Evolutionary conservation across 805 yeast species (phyloP).

Genomic region (Cyberlindnera sargentensis): DNA sequence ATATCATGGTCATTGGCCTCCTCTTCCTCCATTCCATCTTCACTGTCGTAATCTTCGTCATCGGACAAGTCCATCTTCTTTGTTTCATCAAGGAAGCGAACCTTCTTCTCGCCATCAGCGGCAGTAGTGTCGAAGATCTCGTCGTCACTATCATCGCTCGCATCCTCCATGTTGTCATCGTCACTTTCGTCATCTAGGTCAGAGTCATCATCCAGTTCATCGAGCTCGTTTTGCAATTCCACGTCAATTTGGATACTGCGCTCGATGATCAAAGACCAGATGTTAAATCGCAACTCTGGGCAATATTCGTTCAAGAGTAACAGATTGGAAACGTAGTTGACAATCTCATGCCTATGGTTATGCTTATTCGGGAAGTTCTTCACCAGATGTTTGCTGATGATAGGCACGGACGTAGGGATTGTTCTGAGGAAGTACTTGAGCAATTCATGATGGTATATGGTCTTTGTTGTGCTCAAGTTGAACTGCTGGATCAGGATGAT

Average conservation of each 20-base stretch:
- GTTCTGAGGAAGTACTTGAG: slow-evolving; percentile 56
- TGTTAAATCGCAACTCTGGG: slow-evolving; percentile 60
- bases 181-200: slow-evolving; percentile 26
- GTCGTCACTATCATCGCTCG: slow-evolving; percentile 24
- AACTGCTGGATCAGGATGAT: slow-evolving; percentile 61
- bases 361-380: slow-evolving; percentile 76
- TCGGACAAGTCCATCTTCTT: slow-evolving; percentile 1
- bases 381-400: slow-evolving; percentile 51
- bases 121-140: slow-evolving; percentile 18
- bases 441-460: slow-evolving; percentile 54
- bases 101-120: slow-evolving; percentile 17
- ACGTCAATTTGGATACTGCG: slow-evolving; percentile 82
- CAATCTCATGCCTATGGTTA: slow-evolving; percentile 43
- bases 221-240: slow-evolving; percentile 82
- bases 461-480: slow-evolving; percentile 24
- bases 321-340: slow-evolving; percentile 61
- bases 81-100: slow-evolving; percentile 16
- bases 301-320: slow-evolving; percentile 59
- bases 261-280: slow-evolving; percentile 80
- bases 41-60: slow-evolving; percentile 14
- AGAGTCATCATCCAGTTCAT: slow-evolving; percentile 55
- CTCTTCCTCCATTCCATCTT: slow-evolving; percentile 40
- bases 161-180: slow-evolving; percentile 26
- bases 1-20: slow-evolving; percentile 27
- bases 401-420: slow-evolving; percentile 75